phyloP scores from a whole-genome alignment of 2,329 filamentous ascomycete genomes.

The Monilinia aucupariae region DNA sequence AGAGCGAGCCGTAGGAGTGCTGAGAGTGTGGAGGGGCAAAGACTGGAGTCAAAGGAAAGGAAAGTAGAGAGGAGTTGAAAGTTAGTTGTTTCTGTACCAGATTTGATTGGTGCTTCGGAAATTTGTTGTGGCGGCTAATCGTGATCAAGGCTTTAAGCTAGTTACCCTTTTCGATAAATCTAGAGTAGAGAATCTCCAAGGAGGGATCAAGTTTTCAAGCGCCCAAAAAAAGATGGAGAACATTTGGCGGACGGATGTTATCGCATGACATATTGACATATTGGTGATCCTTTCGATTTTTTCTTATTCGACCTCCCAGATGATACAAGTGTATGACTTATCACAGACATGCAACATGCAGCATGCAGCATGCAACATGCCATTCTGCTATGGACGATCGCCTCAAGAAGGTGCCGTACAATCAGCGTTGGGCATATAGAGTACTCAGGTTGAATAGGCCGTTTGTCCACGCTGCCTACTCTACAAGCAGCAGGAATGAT shows the following conservation, averaged over 20 bases:
- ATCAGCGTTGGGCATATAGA: not conserved
- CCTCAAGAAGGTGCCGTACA: not conserved
- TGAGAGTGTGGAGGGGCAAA: conserved; percentile 7
- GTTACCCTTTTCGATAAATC: not conserved
- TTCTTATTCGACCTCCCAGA: conserved; percentile 2
- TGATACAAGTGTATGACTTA: not conserved
- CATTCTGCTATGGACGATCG: not conserved
- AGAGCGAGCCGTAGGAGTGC: not conserved
- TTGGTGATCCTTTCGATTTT: not conserved
- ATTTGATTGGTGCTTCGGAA: conserved; percentile 2
- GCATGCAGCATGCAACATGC: no score
- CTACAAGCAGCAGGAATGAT: not conserved
- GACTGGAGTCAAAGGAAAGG: not conserved
- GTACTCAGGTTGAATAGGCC: not conserved
- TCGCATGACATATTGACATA: not conserved
- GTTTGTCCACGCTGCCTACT: not conserved
- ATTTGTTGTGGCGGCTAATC: conserved; percentile 11
- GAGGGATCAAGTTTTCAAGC: conserved; percentile 9
- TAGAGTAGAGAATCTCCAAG: conserved; percentile 1
- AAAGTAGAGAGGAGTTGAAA: conserved; percentile 8
- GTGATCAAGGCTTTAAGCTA: not conserved
- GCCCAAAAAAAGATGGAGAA: conserved; percentile 3
- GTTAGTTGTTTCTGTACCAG: not conserved
- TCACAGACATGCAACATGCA: not conserved
- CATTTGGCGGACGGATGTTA: not conserved